phyloP scores from a whole-genome alignment of 2,329 filamentous ascomycete genomes.

The Microdochium nivale region DNA sequence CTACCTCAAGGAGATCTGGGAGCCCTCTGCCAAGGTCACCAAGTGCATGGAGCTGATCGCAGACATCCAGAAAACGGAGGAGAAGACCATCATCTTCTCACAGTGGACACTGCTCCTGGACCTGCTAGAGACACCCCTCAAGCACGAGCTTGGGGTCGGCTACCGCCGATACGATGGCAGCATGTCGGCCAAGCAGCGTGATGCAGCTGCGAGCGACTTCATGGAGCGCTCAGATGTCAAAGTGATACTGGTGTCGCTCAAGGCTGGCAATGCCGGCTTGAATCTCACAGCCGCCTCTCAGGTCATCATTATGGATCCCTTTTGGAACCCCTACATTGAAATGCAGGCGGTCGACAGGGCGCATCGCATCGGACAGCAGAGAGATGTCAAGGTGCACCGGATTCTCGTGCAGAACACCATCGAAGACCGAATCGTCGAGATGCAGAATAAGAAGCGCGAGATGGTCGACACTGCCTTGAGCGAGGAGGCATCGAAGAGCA shows the following conservation, averaged over 20 bases:
- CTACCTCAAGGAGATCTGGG: conserved; percentile 60
- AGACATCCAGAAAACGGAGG: conserved; percentile 36
- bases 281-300: conserved; percentile 78
- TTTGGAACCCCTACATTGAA: conserved; percentile 92
- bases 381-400: conserved; percentile 69
- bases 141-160: conserved; percentile 37
- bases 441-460: conserved; percentile 71
- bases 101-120: conserved; percentile 76
- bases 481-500: conserved; percentile 57
- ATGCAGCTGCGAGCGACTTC: conserved; percentile 60
- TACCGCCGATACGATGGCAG: conserved; percentile 70
- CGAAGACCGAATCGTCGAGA: conserved; percentile 73
- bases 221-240: conserved; percentile 46
- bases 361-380: conserved; percentile 75
- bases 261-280: conserved; percentile 76
- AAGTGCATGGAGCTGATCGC: conserved; percentile 58
- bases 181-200: conserved; percentile 60
- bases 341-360: conserved; percentile 87
- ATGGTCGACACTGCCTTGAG: conserved; percentile 75
- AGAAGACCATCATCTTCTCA: conserved; percentile 77
- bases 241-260: conserved; percentile 71
- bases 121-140: conserved; percentile 64
- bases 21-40: conserved; percentile 67
- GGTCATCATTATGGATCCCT: conserved; percentile 85
- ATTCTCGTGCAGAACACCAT: conserved; percentile 71